Base-by-base conservation (phyloP, 2,329 filamentous ascomycete species). In the Knoxdaviesia capensis region DNA sequence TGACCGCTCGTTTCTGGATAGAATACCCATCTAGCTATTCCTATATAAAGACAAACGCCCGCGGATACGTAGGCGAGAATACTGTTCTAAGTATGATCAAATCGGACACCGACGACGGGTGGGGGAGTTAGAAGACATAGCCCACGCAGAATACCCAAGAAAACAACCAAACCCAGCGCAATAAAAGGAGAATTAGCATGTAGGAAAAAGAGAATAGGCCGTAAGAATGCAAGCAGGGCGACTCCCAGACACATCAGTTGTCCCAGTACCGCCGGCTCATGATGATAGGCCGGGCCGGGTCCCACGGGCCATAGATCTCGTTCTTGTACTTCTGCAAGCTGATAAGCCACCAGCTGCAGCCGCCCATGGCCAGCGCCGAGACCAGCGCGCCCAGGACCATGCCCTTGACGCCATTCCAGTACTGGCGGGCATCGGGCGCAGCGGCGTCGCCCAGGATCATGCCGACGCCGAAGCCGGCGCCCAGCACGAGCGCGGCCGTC, bases 261-360 rank as follows among this genome's bases (percentile, higher is more conserved):
- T 66, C 61, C 69, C 69, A 74, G 42, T 68, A 61, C 47, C 68
- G 64, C 45, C 75, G 65, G 52, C 78, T 77, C 53, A 85, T 75
- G 48, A 90, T 87, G 43, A 90, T 74, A 7, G 90, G 90, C 54
- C 87, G 71, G 6, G 90, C 90, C 20, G 88, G 87, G 62, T 98
- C 90, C 90, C 90, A 98, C 1, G 90, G 90, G 37, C 90, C 90
- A 54, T 87, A 84, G 50, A 98, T 94, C 61, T 96, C 90, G 57
- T 96, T 96, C 66, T 98, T 98, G 61, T 96, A 98, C 62, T 93
- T 88, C 61, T 98, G 90, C 58, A 98, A 59, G 6, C 86, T 83
- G 53, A 98, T 96, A 48, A 98, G 62, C 87, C 90, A 96, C 88
- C 87, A 96, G 55, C 85, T 93, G 57, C 87, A 94, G 8, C 86